Evolutionary conservation across 352 stramenopile species (phyloP).

Genomic region (Phytophthora fragariae): DNA sequence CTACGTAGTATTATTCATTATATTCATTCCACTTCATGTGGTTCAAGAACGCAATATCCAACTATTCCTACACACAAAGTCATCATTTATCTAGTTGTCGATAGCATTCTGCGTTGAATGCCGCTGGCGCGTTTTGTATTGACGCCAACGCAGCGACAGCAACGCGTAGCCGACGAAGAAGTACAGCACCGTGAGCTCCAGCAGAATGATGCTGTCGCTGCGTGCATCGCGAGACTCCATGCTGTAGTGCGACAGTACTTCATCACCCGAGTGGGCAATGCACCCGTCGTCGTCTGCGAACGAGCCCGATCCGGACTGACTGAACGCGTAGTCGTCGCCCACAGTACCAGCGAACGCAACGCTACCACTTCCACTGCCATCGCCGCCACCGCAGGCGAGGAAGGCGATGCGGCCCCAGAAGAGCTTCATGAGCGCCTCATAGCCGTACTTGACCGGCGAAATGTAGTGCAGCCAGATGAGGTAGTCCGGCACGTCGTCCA

Average conservation of each 20-base stretch:
- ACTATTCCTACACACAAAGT: conserved; percentile 1
- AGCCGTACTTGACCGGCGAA: conserved; percentile 55
- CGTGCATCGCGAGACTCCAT: conserved; percentile 39
- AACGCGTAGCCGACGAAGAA: conserved; percentile 48
- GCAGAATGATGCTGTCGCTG: conserved; percentile 51
- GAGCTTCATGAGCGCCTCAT: conserved; percentile 54
- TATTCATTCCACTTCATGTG: background rate
- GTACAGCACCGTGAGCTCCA: conserved; percentile 44
- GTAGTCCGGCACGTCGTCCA: conserved; percentile 55
- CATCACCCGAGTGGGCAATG: conserved; percentile 45
- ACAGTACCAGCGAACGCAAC: conserved; percentile 21
- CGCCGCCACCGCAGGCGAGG: conserved; percentile 33
- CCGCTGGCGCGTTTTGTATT: conserved; percentile 31
- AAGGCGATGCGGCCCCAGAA: conserved; percentile 42
- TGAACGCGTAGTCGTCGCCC: conserved; percentile 32
- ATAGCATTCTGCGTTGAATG: background rate
- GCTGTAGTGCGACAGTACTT: conserved; percentile 64
- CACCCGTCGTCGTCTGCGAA: conserved; percentile 35
- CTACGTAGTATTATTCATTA: too few species aligned
- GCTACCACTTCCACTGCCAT: conserved; percentile 26
- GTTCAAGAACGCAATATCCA: background rate
- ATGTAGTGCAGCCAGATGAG: conserved; percentile 70
- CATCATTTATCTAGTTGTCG: conserved; percentile 4
- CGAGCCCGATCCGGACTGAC: conserved; percentile 29
- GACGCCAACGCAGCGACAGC: conserved; percentile 43